These are phyloP conservation scores for Eucalyptus paniculata DNA, from an alignment of 345 rosid species.

Conservation along the genomic window DNA sequence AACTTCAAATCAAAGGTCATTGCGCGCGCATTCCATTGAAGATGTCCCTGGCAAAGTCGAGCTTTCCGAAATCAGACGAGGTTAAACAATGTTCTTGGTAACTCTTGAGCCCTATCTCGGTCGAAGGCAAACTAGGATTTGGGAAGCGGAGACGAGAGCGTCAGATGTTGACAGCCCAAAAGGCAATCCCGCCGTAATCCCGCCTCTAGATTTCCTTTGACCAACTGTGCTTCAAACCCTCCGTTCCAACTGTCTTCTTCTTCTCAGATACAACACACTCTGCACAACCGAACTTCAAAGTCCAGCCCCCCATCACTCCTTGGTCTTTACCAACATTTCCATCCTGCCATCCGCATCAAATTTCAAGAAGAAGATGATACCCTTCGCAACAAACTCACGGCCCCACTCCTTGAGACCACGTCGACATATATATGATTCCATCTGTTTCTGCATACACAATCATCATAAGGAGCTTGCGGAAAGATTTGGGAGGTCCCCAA, in stretches of 20 bases:
- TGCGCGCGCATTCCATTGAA: background rate
- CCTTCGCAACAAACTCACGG: background rate
- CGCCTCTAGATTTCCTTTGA: background rate
- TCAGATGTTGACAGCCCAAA: background rate
- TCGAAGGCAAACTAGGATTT: background rate
- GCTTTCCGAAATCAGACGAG: background rate
- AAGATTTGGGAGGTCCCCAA: background rate
- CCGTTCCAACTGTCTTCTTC: background rate
- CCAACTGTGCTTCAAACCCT: background rate
- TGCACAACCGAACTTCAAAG: background rate
- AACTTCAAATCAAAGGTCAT: background rate
- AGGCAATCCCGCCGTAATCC: background rate
- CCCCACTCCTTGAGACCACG: background rate
- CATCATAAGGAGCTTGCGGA: background rate
- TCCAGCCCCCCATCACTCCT: background rate
- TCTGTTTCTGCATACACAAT: background rate
- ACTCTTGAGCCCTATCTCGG: background rate
- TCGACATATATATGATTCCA: background rate
- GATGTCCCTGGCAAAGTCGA: background rate
- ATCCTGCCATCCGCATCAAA: background rate
- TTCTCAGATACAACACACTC: background rate
- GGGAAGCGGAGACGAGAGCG: background rate
- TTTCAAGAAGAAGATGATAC: background rate
- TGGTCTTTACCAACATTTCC: background rate
- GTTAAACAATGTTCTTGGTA: background rate